Evolutionary conservation across 768 basidiomycete species (phyloP).

Genomic region (Calocybe cyanea): DNA sequence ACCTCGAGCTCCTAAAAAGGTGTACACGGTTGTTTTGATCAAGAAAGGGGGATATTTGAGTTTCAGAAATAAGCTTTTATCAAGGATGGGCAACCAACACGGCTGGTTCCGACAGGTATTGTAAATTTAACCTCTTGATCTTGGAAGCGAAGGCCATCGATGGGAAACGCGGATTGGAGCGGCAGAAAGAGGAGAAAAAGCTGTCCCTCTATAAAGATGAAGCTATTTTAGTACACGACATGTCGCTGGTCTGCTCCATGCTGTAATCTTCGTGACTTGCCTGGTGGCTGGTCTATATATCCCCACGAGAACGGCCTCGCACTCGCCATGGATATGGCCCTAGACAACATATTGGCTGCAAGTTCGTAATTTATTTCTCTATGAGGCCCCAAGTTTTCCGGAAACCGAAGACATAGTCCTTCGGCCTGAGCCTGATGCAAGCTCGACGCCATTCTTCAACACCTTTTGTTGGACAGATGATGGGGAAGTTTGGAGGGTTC

Average conservation of each 20-base stretch:
- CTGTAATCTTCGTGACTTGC: constrained; percentile 35
- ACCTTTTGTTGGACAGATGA: not conserved
- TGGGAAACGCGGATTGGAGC: constrained; percentile 56
- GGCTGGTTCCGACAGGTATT: constrained; percentile 44
- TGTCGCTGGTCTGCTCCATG: too few relatives aligned
- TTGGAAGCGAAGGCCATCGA: constrained; percentile 74
- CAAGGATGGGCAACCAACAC: constrained; percentile 41
- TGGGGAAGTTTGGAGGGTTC: not conserved
- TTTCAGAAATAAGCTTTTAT: not conserved
- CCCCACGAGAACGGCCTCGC: constrained; percentile 66
- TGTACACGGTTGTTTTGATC: constrained; percentile 1
- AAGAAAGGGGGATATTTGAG: not conserved
- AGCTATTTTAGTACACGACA: not conserved
- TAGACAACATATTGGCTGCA: constrained; percentile 57
- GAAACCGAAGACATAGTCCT: constrained; percentile 65
- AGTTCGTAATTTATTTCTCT: constrained; percentile 49
- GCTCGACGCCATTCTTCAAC: constrained; percentile 18
- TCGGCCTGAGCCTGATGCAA: constrained; percentile 52
- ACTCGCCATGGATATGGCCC: constrained; percentile 54
- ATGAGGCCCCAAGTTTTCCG: constrained; percentile 60
- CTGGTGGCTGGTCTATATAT: constrained; percentile 74
- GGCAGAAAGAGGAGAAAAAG: constrained; percentile 65
- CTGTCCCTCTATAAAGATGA: constrained; percentile 50
- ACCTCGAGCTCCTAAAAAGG: constrained; percentile 69
- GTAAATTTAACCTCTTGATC: constrained; percentile 64